phyloP scores from a whole-genome alignment of 2,329 filamentous ascomycete species.

The Pseudopyrenochaeta lycopersici region DNA sequence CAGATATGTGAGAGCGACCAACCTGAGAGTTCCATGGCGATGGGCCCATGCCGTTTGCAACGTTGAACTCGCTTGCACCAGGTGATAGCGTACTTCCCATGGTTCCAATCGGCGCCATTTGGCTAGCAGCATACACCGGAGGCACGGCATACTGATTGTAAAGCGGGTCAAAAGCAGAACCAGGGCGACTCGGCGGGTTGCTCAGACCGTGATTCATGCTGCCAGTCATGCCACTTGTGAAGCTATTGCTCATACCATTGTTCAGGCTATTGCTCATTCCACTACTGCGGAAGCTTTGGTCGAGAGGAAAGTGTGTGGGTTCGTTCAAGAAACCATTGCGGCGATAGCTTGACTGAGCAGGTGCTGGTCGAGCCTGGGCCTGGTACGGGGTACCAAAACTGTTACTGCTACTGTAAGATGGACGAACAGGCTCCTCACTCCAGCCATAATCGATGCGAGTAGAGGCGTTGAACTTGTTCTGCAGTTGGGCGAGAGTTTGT shows the following conservation, averaged over 20 bases:
- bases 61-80: constrained; percentile 57
- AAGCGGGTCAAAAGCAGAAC: constrained; percentile 47
- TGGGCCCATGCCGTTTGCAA: constrained; percentile 37
- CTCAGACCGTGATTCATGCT: constrained; percentile 24
- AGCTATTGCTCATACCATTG: constrained; percentile 20
- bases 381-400: constrained; percentile 35
- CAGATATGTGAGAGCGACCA: not conserved
- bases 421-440: constrained; percentile 34
- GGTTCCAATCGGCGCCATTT: constrained; percentile 48
- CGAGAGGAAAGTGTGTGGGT: constrained; percentile 48
- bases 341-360: constrained; percentile 34
- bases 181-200: constrained; percentile 48
- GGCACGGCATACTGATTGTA: constrained; percentile 44
- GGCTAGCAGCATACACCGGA: constrained; percentile 38
- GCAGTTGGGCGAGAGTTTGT: constrained; percentile 60
- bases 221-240: constrained; percentile 14
- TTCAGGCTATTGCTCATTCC: constrained; percentile 22
- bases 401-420: constrained; percentile 32
- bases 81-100: constrained; percentile 54
- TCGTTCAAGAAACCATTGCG: constrained; percentile 48
- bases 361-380: constrained; percentile 26
- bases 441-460: constrained; percentile 52
- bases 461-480: constrained; percentile 61
- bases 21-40: constrained; percentile 53
- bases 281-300: constrained; percentile 41